These are phyloP conservation scores for Chlamydomonas schloesseri DNA, from an alignment of 139 green algal genomes.

Conservation along the genomic window DNA sequence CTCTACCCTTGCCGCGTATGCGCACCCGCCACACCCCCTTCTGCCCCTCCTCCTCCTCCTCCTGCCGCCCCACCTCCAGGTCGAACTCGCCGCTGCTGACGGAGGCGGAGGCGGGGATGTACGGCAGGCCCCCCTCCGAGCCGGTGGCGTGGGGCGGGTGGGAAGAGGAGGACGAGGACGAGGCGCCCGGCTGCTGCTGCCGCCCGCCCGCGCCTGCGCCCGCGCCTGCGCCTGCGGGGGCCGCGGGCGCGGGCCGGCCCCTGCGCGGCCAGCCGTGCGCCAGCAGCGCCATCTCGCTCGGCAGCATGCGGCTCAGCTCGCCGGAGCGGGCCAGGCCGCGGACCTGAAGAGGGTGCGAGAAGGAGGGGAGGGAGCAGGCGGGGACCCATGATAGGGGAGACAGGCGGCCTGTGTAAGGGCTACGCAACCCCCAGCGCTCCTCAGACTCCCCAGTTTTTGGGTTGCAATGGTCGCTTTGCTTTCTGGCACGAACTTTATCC, in stretches of 20 bases:
- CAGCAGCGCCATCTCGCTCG: slow-evolving; percentile 86
- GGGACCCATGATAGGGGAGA: not conserved
- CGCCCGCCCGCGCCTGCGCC: not conserved
- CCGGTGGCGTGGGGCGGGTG: not conserved
- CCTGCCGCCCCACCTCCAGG: slow-evolving; percentile 23
- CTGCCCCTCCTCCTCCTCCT: too few species aligned
- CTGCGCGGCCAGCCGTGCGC: slow-evolving; percentile 83
- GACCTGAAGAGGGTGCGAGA: not conserved
- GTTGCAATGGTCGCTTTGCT: too few species aligned
- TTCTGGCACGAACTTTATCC: too few species aligned
- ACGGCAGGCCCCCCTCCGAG: not conserved
- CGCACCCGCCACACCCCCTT: too few species aligned
- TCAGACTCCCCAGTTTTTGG: too few species aligned
- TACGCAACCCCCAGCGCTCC: too few species aligned
- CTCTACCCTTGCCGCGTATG: too few species aligned
- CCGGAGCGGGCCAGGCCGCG: slow-evolving; percentile 54
- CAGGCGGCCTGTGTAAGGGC: not conserved
- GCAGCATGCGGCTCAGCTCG: slow-evolving; percentile 91
- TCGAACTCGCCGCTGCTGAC: slow-evolving; percentile 37
- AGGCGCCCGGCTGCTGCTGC: not conserved
- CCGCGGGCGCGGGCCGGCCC: not conserved
- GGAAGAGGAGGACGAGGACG: not conserved
- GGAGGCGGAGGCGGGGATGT: not conserved
- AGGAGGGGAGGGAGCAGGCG: not conserved
- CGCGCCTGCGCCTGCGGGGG: not conserved